A percentile compares a stretch with the other conserved stretches of the same genome.
Evolutionary conservation across 106 monocot genomes (phyloP).

Genomic region (Allium fistulosum): DNA sequence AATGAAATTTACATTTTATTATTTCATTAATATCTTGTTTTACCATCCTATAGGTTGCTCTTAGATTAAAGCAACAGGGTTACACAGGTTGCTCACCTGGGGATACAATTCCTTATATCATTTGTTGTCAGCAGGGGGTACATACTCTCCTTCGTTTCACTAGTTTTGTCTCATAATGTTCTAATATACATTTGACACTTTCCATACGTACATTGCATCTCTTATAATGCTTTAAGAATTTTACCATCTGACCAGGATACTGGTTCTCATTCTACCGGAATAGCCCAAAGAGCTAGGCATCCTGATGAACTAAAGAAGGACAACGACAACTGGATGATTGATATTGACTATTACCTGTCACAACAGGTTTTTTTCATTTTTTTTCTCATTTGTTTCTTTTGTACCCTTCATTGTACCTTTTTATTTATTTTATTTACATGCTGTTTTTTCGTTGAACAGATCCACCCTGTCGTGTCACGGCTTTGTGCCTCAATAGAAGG

Average conservation of each 20-base stretch:
- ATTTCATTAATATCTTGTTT: background rate
- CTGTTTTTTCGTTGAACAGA: constrained; percentile 22
- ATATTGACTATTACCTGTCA: constrained; percentile 89
- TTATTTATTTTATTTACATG: background rate
- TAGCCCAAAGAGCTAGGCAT: constrained; percentile 94
- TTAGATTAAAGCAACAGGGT: constrained; percentile 79
- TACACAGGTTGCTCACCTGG: constrained; percentile 67
- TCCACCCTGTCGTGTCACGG: constrained; percentile 91
- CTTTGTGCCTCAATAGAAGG: constrained; percentile 96
- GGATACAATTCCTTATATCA: constrained; percentile 86
- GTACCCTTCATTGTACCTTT: background rate
- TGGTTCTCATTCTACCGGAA: constrained; percentile 47
- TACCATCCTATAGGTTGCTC: constrained; percentile 51
- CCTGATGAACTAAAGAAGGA: constrained; percentile 86
- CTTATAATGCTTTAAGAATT: background rate
- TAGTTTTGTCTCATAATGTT: no score
- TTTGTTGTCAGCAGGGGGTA: constrained; percentile 79
- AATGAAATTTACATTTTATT: no score
- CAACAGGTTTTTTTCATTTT: constrained; percentile 61
- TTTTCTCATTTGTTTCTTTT: background rate
- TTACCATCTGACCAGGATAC: constrained; percentile 22
- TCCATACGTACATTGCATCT: no score
- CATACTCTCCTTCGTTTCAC: background rate
- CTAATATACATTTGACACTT: no score
- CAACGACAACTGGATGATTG: constrained; percentile 66